These are phyloP conservation scores for Syncephalastrum racemosum DNA, from an alignment of 371 early-diverging fungal species.

Conservation along the genomic window DNA sequence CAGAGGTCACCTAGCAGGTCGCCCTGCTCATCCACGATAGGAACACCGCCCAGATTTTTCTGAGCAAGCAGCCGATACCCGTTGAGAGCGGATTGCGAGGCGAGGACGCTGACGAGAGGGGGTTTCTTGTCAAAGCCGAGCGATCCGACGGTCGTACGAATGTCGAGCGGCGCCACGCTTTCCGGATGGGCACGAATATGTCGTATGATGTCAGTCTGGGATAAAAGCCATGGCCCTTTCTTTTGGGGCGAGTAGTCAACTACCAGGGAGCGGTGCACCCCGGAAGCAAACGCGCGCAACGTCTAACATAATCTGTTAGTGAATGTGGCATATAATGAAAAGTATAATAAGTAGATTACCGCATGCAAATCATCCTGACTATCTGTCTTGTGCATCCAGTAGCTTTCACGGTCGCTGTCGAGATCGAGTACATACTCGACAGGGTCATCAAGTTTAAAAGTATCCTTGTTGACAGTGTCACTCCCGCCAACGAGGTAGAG, in stretches of 20 bases:
- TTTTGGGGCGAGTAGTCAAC: conserved; percentile 29
- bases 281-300: conserved; percentile 45
- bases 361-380: conserved; percentile 41
- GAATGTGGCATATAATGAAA: not conserved
- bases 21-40: conserved; percentile 48
- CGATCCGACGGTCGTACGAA: conserved; percentile 25
- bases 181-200: conserved; percentile 46
- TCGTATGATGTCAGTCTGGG: conserved; percentile 56
- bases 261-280: conserved; percentile 49
- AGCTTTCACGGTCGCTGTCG: conserved; percentile 58
- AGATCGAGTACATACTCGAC: conserved; percentile 60
- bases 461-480: conserved; percentile 36
- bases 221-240: conserved; percentile 45
- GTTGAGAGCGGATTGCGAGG: conserved; percentile 33
- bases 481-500: conserved; percentile 38
- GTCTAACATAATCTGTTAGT: conserved; percentile 21
- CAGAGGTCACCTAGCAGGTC: conserved; percentile 44
- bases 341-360: conserved; percentile 21
- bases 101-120: conserved; percentile 32
- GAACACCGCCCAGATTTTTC: conserved; percentile 44
- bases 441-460: conserved; percentile 37
- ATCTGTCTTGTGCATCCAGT: conserved; percentile 51
- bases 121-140: conserved; percentile 28
- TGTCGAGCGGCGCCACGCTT: conserved; percentile 32
- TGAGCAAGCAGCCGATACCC: conserved; percentile 51